Evolutionary conservation across 169 alveolate genomes (phyloP), one percentile per base, ranked within the genome.

Genomic region (Theileria parva): DNA sequence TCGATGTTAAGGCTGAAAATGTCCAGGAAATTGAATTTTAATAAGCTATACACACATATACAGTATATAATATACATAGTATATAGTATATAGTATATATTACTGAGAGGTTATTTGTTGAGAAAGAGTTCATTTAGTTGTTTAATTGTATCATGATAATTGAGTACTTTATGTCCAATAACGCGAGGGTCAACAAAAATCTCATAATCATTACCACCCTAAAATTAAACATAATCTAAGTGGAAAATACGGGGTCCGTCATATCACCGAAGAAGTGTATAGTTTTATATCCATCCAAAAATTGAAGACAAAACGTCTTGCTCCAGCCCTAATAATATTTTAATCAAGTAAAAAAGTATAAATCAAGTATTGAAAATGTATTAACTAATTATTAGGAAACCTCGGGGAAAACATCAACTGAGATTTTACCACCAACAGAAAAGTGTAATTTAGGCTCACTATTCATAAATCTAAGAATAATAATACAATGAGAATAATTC

Each of bases 151-250:
- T 96, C 98, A 39, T 93, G 92, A 32, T 96, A 96, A 60, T 71
- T 79, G 57, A 76, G 86, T 17, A 97, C 99, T 50, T 86, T 85
- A 60, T 94, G 94, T 15, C 98, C 99, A 34, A 92, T 85, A n/a
- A 97, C 96, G 68, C 98, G 93, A 37, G 87, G 94, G 66, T 94
- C 95, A 37, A 65, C 64, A 77, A 64, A 96, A 39, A 97, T 94
- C 87, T 96, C 99, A 86, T 94, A 91, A 86, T 97, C 99, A 86
- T 97, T 97, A 28, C 99, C 99, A 17, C 99, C 99, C 95, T 93
- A 44, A 32, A 65, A 6, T 12, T 19, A 27, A 8, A 65, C 63
- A 50, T 57, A 37, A n/a, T 72, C 13, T 15, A 55, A n/a, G 15
- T 19, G 0, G 12, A 0, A 23, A 34, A 21, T 23, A 78, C 86